phyloP scores from a whole-genome alignment of 306 rosid genomes.

The Cajanus cajan region DNA sequence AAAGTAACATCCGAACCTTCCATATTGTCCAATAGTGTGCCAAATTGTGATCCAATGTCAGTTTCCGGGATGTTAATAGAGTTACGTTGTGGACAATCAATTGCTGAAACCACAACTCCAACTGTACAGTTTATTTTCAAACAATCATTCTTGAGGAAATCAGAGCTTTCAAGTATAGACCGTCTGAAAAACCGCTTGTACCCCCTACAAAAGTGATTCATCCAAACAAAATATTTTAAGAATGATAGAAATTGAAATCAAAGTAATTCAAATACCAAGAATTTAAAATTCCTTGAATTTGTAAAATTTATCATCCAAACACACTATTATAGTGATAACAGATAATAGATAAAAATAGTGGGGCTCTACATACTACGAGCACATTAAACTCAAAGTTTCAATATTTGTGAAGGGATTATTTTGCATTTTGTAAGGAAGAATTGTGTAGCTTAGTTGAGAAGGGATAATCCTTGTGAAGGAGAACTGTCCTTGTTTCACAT shows the following conservation, averaged over 20 bases:
- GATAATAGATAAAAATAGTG: too few relatives aligned
- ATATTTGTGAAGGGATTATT: background rate
- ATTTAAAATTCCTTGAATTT: too few relatives aligned
- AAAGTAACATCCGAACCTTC: constrained; percentile 81
- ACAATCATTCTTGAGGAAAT: constrained; percentile 78
- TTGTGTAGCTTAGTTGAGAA: background rate
- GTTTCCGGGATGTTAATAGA: constrained; percentile 72
- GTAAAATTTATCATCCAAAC: too few relatives aligned
- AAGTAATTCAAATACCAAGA: too few relatives aligned
- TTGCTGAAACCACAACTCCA: constrained; percentile 83
- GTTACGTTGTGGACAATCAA: constrained; percentile 58
- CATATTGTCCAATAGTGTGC: constrained; percentile 63
- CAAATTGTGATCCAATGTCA: constrained; percentile 74
- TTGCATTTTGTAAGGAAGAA: background rate
- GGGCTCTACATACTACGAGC: background rate
- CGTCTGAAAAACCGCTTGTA: constrained; percentile 82
- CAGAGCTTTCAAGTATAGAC: constrained; percentile 65
- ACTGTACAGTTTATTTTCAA: constrained; percentile 87
- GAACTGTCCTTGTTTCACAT: background rate
- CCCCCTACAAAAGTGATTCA: constrained; percentile 60
- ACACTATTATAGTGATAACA: too few relatives aligned
- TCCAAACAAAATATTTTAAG: background rate
- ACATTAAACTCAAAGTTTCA: background rate
- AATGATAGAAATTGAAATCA: too few relatives aligned
- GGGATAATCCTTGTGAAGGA: background rate